These are phyloP conservation scores for Thelonectria rubi DNA, from an alignment of 2,329 filamentous ascomycete genomes.

Conservation along the genomic window DNA sequence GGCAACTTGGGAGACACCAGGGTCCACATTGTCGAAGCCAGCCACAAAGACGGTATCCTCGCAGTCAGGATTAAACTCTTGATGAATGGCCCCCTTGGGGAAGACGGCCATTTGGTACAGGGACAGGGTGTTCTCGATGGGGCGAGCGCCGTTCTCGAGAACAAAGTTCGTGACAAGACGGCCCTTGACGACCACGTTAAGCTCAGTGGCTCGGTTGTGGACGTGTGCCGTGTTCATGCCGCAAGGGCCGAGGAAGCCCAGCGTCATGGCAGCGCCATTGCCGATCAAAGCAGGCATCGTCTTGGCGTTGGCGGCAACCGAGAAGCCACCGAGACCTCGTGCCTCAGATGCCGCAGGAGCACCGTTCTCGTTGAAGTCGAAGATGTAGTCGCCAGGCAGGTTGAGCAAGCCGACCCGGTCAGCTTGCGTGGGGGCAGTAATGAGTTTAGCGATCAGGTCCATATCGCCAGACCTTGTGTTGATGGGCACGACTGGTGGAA, in stretches of 20 bases:
- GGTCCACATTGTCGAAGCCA: conserved; percentile 56
- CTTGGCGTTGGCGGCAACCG: conserved; percentile 53
- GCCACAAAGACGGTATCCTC: conserved; percentile 58
- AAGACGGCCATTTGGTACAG: conserved; percentile 58
- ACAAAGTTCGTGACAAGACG: conserved; percentile 55
- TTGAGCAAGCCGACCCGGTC: conserved; percentile 46
- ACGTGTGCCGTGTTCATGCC: conserved; percentile 61
- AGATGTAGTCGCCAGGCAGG: conserved; percentile 52
- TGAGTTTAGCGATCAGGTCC: conserved; percentile 43
- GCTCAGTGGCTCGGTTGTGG: conserved; percentile 58
- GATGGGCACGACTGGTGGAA: conserved; percentile 43
- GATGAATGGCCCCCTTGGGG: conserved; percentile 59
- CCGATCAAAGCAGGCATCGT: conserved; percentile 62
- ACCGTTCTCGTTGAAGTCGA: conserved; percentile 50
- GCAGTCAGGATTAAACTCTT: conserved; percentile 62
- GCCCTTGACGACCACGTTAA: conserved; percentile 57
- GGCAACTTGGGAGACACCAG: conserved; percentile 56
- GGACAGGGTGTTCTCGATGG: conserved; percentile 50
- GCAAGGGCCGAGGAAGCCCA: conserved; percentile 60
- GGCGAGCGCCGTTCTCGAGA: conserved; percentile 53
- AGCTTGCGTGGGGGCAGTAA: conserved; percentile 43
- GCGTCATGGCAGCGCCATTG: conserved; percentile 56
- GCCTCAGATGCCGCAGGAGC: conserved; percentile 27
- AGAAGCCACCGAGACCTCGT: conserved; percentile 49
- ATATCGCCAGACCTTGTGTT: conserved; percentile 41